Percentiles rank a stretch among this genome's conserved stretches.
Conservation (phyloP, 208 protist genomes). For the Trypanosoma platydactyli region DNA sequence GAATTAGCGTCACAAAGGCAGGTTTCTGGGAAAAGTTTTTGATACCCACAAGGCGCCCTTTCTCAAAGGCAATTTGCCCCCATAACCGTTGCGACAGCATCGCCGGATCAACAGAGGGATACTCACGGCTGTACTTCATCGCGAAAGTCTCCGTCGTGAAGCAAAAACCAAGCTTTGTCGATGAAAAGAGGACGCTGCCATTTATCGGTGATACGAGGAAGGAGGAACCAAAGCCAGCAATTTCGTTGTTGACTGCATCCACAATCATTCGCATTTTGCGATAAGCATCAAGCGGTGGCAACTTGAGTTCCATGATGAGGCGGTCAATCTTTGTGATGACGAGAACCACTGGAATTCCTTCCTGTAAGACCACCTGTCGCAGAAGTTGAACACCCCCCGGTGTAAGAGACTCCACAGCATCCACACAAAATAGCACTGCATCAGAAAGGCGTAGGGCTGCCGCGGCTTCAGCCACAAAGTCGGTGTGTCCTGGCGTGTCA, state of each 20-base stretch:
- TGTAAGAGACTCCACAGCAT: slow-evolving; percentile 96
- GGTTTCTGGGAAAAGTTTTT: slow-evolving; percentile 60
- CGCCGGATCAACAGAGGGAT: slow-evolving; percentile 35
- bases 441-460: slow-evolving; percentile 95
- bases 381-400: slow-evolving; percentile 85
- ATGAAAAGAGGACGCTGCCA: slow-evolving; percentile 94
- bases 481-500: slow-evolving; percentile 98
- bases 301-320: slow-evolving; percentile 98
- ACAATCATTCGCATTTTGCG: slow-evolving; percentile 97
- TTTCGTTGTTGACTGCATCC: slow-evolving; percentile 94
- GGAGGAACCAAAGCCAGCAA: slow-evolving; percentile 50
- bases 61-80: slow-evolving; percentile 96
- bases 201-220: slow-evolving; percentile 68
- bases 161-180: slow-evolving; percentile 79
- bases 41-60: slow-evolving; percentile 57
- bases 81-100: slow-evolving; percentile 95
- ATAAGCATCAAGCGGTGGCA: slow-evolving; percentile 99
- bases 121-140: slow-evolving; percentile 88
- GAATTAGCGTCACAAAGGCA: slow-evolving; percentile 98
- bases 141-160: slow-evolving; percentile 97
- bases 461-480: slow-evolving; percentile 96
- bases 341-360: slow-evolving; percentile 90
- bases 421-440: slow-evolving; percentile 96
- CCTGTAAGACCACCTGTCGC: slow-evolving; percentile 64
- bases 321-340: slow-evolving; percentile 98